Base-by-base conservation (phyloP, 2,329 filamentous ascomycete species). In the Cercospora canescens region DNA sequence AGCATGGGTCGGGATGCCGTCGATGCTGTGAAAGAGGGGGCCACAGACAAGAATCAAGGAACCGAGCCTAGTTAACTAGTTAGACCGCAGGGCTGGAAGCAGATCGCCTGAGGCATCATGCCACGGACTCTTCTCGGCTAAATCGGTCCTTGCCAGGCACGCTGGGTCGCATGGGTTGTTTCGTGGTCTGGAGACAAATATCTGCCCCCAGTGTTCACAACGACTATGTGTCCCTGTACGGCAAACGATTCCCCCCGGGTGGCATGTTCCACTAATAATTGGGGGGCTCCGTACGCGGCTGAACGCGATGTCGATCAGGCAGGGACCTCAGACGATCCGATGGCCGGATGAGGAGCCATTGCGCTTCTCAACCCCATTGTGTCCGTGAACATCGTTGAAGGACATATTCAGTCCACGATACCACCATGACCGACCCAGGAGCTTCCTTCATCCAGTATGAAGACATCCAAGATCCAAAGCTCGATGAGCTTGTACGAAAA, bases 401-500 rank as follows among this genome's bases (percentile, higher is more conserved):
- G 34, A 60, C 16, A 35, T 45, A 52, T n/a, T 12, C 8, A 37
- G 28, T 21, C n/a, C 45, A 26, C 3, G 7, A 28, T n/a, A 45
- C 11, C 3, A 35, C 2, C n/a, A 52, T 52, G 41, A 28, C 11
- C 41, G 41, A 34, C 24, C 16, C 32, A 21, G n/a, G 9, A 35
- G 16, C 52, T 30, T 18, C 41, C 35, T 16, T 64, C 21, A 54
- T 60, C 21, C 34, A 45, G 21, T 64, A 67, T 30, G n/a, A 50
- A 41, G 57, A 67, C 28, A 41, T 67, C 24, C 8, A 58, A 34
- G 62, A 66, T 55, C n/a, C 65, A 3, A 32, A 41, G 6, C 66
- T 71, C 54, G 60, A 71, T 41, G 30, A 58, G 3, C 63, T 68
- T 48, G 67, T 72, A 9, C 63, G 67, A 21, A 11, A 48, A 32